Evolutionary conservation across 164 flowering plant species (phyloP).

Genomic region (Cinnamomum chago): DNA sequence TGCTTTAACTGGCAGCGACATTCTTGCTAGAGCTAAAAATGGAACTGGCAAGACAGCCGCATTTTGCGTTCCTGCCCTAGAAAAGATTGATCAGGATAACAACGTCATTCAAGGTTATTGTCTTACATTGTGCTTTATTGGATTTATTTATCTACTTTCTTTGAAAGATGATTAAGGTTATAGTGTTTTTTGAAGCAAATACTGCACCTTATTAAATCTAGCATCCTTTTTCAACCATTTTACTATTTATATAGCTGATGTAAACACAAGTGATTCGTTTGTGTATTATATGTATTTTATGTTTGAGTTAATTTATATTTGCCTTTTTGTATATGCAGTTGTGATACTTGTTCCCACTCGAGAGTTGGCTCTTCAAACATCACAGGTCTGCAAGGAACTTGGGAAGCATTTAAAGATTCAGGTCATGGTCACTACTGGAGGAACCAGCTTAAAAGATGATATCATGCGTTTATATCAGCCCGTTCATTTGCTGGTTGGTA

Average conservation of each 20-base stretch:
- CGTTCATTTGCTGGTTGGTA: constrained; percentile 95
- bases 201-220: background rate
- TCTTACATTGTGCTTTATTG: background rate
- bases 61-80: constrained; percentile 96
- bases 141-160: too few species aligned
- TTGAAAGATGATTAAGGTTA: background rate
- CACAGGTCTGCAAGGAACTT: constrained; percentile 98
- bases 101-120: constrained; percentile 90
- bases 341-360: constrained; percentile 92
- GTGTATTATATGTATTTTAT: background rate
- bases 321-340: constrained; percentile 36
- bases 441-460: constrained; percentile 96
- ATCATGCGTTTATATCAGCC: constrained; percentile 99
- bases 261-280: background rate
- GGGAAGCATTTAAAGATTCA: constrained; percentile 91
- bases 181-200: background rate
- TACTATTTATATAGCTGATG: background rate
- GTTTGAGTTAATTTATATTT: background rate
- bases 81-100: constrained; percentile 92
- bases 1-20: constrained; percentile 97
- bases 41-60: constrained; percentile 99
- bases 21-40: constrained; percentile 98
- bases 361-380: constrained; percentile 97
- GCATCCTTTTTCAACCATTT: background rate
- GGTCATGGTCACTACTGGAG: constrained; percentile 98